Conservation (phyloP, 139 green algal genomes). For the Coelastrella sp. region DNA sequence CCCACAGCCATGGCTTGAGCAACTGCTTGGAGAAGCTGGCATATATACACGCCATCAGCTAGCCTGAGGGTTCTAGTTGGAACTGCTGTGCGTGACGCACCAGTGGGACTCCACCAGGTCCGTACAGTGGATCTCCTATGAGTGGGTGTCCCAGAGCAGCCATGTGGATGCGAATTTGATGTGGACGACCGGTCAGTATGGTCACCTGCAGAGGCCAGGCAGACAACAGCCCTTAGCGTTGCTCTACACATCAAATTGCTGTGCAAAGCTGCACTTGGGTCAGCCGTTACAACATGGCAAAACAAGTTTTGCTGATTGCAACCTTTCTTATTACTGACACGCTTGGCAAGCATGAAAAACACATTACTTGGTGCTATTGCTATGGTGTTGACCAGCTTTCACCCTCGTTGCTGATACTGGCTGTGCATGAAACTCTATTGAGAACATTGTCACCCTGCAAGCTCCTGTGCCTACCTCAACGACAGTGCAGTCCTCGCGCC, state of each 20-base stretch:
- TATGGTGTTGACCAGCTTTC: no score
- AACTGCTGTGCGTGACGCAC: background rate
- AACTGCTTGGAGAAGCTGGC: background rate
- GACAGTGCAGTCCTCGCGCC: conserved; percentile 26
- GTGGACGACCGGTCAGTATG: conserved; percentile 64
- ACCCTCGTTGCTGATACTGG: no score
- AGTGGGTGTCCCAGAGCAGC: conserved; percentile 70
- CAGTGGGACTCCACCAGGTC: conserved; percentile 50
- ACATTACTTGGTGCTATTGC: no score
- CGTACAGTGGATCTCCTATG: conserved; percentile 73
- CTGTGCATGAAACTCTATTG: no score
- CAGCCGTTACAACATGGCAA: no score
- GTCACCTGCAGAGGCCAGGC: conserved; percentile 48
- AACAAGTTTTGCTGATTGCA: no score
- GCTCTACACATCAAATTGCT: no score
- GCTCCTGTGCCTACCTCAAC: conserved; percentile 39
- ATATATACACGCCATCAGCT: background rate
- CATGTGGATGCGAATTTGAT: conserved; percentile 80
- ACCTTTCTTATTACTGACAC: no score
- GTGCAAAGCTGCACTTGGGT: no score
- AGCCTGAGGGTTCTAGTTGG: background rate
- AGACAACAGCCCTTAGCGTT: background rate
- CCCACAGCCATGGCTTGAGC: no score
- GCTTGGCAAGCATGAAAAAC: no score
- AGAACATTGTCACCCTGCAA: no score